Evolutionary conservation across 768 basidiomycete genomes (phyloP), one percentile per base, ranked within the genome.

Genomic region (Kwoniella dejecticola): DNA sequence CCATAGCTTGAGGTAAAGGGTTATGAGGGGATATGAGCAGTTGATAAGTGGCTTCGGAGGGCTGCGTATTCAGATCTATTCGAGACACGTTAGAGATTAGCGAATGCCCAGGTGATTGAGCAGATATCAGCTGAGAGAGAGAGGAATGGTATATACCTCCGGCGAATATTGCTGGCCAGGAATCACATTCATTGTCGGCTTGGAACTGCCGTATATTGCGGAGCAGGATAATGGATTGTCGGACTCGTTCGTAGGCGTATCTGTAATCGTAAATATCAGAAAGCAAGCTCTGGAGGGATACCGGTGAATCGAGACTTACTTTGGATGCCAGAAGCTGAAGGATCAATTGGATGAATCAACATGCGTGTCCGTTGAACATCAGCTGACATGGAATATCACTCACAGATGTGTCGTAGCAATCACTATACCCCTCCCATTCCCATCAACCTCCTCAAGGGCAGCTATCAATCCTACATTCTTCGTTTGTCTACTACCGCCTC

Each of bases 21-120:
- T 86, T 82, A 15, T 54, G 24, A 11, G 77, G 75, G 12, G 86
- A 85, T 4, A 86, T 83, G 15, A 93, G 75, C 29, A 97, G 83
- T 13, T 89, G 84, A 77, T 98, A 97, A 0, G 86, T 85, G 4
- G 90, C 82, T 72, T 94, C 92, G 63, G 83, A 83, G 0, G 95
- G 95, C 13, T 85, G 79, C 55, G 90, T 90, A 77, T 97, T 98
- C 80, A 96, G 92, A 78, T 98, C 94, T 94, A 55, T 6, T 12
- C 17, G 31, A n/a, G 36, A 13, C 17, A 19, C 29, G 6, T 26
- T n/a, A 1, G 21, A n/a, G n/a, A n/a, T n/a, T n/a, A n/a, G n/a
- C n/a, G n/a, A n/a, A n/a, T n/a, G n/a, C n/a, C n/a, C n/a, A n/a
- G n/a, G n/a, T n/a, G n/a, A n/a, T n/a, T n/a, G n/a, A n/a, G n/a